Evolutionary conservation across 73 alveolate species (phyloP).

Genomic region (Symbiodinium pilosum): DNA sequence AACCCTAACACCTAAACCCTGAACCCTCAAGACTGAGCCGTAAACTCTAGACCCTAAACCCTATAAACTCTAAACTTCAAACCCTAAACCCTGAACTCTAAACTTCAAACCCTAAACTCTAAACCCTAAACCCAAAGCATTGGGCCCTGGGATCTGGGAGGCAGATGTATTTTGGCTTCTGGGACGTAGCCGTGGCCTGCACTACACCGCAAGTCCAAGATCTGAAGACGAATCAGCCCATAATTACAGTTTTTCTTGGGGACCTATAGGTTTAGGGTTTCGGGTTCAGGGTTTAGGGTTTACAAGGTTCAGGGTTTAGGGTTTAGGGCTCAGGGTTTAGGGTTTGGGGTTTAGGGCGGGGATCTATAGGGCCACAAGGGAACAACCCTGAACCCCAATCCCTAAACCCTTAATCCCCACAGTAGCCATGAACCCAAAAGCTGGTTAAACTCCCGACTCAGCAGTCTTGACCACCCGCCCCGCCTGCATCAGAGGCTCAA

Average conservation of each 20-base stretch:
- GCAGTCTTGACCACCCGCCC: neutral
- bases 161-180: no score
- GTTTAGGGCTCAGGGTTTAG: neutral
- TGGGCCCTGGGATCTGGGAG: no score
- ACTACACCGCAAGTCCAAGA: no score
- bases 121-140: no score
- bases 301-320: neutral
- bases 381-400: neutral
- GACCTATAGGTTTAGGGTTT: neutral
- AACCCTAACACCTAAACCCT: no score
- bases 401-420: neutral
- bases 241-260: neutral
- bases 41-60: no score
- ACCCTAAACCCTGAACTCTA: no score
- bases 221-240: no score
- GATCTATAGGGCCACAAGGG: neutral
- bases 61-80: no score
- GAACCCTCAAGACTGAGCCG: no score
- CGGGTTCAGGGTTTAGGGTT: neutral
- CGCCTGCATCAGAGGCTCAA: neutral
- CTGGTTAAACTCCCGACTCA: neutral
- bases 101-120: no score
- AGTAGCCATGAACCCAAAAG: neutral
- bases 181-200: no score
- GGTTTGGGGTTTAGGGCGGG: neutral